phyloP scores from a whole-genome alignment of 352 stramenopile species.

The Pythium myriotylum region DNA sequence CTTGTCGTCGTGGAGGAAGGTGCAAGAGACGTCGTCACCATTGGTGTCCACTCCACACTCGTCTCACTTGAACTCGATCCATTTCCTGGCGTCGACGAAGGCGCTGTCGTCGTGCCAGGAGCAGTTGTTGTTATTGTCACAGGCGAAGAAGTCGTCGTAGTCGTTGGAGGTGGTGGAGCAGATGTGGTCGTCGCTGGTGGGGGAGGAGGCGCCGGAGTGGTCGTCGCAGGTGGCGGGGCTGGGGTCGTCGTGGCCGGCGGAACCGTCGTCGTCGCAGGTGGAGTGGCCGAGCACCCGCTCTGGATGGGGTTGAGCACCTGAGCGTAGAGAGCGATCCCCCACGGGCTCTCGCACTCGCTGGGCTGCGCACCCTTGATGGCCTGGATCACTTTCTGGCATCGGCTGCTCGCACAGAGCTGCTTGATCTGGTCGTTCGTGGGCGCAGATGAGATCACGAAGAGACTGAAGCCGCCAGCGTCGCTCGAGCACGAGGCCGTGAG shows the following conservation, averaged over 20 bases:
- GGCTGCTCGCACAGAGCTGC: background rate
- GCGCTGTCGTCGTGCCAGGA: background rate
- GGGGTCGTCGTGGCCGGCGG: no score
- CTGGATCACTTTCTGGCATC: constrained; percentile 4
- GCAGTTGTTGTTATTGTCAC: background rate
- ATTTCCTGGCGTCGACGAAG: no score
- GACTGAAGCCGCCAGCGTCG: background rate
- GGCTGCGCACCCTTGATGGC: background rate
- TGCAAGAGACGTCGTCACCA: background rate
- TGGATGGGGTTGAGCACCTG: constrained; percentile 7
- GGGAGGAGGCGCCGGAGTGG: background rate
- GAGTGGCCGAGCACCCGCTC: background rate
- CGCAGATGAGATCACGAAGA: background rate
- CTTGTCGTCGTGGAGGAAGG: background rate
- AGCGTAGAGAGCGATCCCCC: constrained; percentile 1
- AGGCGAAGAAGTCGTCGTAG: no score
- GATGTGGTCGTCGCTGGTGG: no score
- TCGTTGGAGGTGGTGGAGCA: no score
- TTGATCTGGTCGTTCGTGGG: constrained; percentile 2
- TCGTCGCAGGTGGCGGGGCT: background rate
- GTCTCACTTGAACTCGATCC: no score
- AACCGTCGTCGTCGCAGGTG: background rate
- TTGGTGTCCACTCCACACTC: background rate
- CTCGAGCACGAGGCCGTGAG: no score
- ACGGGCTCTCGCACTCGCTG: background rate